Percentiles rank a stretch among this genome's conserved stretches.
phyloP scores from a whole-genome alignment of 805 yeast genomes.

The Tetrapisispora pingtungensis region DNA sequence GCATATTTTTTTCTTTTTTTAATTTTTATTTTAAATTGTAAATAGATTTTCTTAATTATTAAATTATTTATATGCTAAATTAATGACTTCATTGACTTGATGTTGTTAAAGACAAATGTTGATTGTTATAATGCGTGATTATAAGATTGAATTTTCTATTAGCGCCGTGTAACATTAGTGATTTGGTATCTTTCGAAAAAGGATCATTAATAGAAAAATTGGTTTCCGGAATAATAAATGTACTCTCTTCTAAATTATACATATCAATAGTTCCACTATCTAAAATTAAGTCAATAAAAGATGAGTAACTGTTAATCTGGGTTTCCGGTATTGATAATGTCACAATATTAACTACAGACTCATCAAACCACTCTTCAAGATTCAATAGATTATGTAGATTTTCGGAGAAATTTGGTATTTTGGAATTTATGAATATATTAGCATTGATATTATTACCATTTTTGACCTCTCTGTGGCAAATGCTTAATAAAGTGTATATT shows the following conservation, averaged over 20 bases:
- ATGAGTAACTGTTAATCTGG: background rate
- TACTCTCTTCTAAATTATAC: constrained; percentile 19
- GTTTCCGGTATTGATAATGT: constrained; percentile 7
- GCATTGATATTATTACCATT: constrained; percentile 9
- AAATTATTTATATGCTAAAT: background rate
- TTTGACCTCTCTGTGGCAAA: constrained; percentile 12
- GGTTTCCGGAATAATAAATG: constrained; percentile 21
- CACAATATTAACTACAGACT: constrained; percentile 9
- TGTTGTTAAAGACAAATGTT: background rate
- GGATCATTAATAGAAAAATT: constrained; percentile 12
- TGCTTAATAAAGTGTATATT: constrained; percentile 16
- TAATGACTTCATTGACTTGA: background rate
- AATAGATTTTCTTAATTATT: background rate
- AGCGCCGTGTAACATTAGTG: constrained; percentile 15
- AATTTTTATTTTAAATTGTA: background rate
- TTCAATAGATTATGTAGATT: constrained; percentile 9
- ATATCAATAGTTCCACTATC: constrained; percentile 8
- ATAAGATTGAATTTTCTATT: constrained; percentile 18
- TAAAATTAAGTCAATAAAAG: constrained; percentile 16
- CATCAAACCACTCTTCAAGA: constrained; percentile 14
- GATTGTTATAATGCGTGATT: constrained; percentile 13
- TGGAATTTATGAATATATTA: constrained; percentile 16
- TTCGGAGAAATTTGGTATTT: constrained; percentile 11
- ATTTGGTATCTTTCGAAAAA: constrained; percentile 16
- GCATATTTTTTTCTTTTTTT: background rate